Evolutionary conservation across 257 asterid species (phyloP).

Genomic region (Salvia hispanica): DNA sequence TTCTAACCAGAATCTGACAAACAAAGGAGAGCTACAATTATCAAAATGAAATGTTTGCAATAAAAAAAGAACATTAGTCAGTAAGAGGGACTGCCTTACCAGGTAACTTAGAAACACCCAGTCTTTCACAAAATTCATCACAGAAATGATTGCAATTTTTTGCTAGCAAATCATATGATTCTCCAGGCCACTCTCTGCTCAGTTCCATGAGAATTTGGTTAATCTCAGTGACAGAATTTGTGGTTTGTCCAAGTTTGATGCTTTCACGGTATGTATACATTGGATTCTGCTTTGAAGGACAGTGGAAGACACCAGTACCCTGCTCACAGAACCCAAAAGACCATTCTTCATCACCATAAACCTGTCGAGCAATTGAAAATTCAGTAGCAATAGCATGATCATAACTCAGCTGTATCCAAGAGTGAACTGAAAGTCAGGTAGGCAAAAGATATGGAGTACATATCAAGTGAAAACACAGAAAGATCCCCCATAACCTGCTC

Average conservation of each 20-base stretch:
- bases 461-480: background rate
- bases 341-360: conserved; percentile 91
- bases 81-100: conserved; percentile 47
- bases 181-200: conserved; percentile 99
- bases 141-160: conserved; percentile 98
- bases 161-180: conserved; percentile 75
- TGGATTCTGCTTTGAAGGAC: conserved; percentile 84
- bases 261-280: conserved; percentile 90
- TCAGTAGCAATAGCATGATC: too few relatives aligned
- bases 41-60: background rate
- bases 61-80: background rate
- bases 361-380: conserved; percentile 44
- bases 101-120: conserved; percentile 94
- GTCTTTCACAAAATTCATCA: conserved; percentile 84
- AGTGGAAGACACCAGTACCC: conserved; percentile 93
- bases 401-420: background rate
- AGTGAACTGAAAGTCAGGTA: conserved; percentile 1
- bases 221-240: conserved; percentile 62
- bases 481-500: conserved; percentile 1
- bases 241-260: conserved; percentile 70
- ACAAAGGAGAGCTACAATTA: background rate
- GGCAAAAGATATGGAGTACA: background rate
- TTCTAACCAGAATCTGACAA: background rate
- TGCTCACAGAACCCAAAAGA: conserved; percentile 97
- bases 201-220: conserved; percentile 94